These are phyloP conservation scores for Tephrocybe sp. DNA, from an alignment of 768 basidiomycete genomes.

Conservation along the genomic window DNA sequence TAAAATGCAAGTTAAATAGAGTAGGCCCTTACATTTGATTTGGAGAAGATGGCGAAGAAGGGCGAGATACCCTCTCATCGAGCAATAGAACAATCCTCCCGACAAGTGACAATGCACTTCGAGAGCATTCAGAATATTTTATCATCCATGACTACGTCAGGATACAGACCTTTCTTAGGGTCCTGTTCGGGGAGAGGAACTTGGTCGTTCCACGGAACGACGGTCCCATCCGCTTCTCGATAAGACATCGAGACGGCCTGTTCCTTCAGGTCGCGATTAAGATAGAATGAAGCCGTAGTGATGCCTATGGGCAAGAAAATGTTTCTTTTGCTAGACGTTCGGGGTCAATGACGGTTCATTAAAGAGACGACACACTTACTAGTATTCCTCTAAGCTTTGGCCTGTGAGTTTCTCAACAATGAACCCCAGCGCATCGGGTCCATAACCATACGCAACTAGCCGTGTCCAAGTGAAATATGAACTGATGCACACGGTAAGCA, in stretches of 20 bases:
- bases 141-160: too few species aligned
- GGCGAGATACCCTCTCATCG: too few species aligned
- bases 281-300: slow-evolving; percentile 20
- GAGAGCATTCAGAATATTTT: too few species aligned
- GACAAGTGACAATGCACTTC: too few species aligned
- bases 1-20: too few species aligned
- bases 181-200: slow-evolving; percentile 14
- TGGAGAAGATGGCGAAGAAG: too few species aligned
- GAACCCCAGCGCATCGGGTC: slow-evolving; percentile 25
- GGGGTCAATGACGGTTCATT: background rate
- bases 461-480: too few species aligned
- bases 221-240: slow-evolving; percentile 11
- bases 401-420: slow-evolving; percentile 27
- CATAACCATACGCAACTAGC: slow-evolving; percentile 28
- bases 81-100: too few species aligned
- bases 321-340: slow-evolving; percentile 19
- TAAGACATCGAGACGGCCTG: slow-evolving; percentile 13
- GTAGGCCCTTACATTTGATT: too few species aligned
- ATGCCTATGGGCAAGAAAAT: slow-evolving; percentile 22
- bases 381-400: slow-evolving; percentile 27
- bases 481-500: too few species aligned
- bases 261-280: slow-evolving; percentile 13
- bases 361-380: slow-evolving; percentile 17
- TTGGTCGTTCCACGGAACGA: slow-evolving; percentile 16
- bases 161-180: slow-evolving; percentile 19